Evolutionary conservation across 768 basidiomycete species (phyloP).

Genomic region (Amylocystis lapponica): DNA sequence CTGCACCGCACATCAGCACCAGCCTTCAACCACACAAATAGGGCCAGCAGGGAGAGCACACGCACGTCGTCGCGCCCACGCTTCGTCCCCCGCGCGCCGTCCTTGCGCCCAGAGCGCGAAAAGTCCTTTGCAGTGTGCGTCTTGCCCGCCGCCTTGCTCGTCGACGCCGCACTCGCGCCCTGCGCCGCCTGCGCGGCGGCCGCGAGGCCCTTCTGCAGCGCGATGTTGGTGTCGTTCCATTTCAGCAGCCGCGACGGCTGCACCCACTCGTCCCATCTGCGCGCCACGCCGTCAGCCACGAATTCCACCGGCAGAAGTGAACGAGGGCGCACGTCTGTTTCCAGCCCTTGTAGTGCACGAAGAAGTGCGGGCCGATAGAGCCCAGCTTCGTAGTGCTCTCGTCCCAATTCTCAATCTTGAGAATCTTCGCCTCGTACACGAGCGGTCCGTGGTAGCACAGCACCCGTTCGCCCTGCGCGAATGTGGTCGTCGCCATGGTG

Average conservation of each 20-base stretch:
- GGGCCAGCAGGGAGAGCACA: not conserved
- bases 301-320: not conserved
- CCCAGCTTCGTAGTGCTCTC: slow-evolving; percentile 57
- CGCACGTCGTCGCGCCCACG: slow-evolving; percentile 69
- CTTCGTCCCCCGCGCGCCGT: slow-evolving; percentile 62
- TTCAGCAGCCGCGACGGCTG: slow-evolving; percentile 77
- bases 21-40: not conserved
- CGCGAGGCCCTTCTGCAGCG: slow-evolving; percentile 65
- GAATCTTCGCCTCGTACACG: slow-evolving; percentile 94
- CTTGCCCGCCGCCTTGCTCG: slow-evolving; percentile 23
- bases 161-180: slow-evolving; percentile 29
- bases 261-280: slow-evolving; percentile 98
- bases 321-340: slow-evolving; percentile 75
- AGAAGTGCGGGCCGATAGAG: slow-evolving; percentile 73
- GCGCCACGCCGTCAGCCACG: not conserved
- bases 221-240: slow-evolving; percentile 73
- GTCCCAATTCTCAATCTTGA: slow-evolving; percentile 58
- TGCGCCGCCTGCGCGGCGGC: slow-evolving; percentile 36
- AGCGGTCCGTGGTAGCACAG: slow-evolving; percentile 94
- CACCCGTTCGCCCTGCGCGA: slow-evolving; percentile 60
- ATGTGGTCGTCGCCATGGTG: slow-evolving; percentile 14
- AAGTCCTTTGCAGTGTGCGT: slow-evolving; percentile 14
- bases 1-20: slow-evolving; percentile 28
- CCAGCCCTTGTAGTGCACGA: slow-evolving; percentile 99
- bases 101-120: slow-evolving; percentile 39